These are phyloP conservation scores for Pseudogymnoascus sp. DNA, from an alignment of 2,329 filamentous ascomycete genomes.

Conservation along the genomic window DNA sequence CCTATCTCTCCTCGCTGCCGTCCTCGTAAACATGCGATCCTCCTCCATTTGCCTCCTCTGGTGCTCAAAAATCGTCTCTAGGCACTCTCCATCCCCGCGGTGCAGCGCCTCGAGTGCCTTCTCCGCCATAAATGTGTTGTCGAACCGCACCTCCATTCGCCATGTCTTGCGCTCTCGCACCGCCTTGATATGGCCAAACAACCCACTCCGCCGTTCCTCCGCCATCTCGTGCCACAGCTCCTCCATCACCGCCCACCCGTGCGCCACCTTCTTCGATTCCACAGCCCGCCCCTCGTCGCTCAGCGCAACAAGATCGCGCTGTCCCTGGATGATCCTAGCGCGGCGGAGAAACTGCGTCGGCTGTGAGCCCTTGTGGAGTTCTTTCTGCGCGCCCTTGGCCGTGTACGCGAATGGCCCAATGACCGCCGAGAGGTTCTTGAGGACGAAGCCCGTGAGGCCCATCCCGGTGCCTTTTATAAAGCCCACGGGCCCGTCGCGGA, in stretches of 20 bases:
- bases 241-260: constrained; percentile 36
- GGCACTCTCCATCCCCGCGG: constrained; percentile 34
- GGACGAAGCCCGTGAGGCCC: constrained; percentile 53
- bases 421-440: constrained; percentile 56
- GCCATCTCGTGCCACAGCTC: constrained; percentile 34
- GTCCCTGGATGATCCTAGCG: constrained; percentile 51
- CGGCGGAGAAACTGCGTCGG: constrained; percentile 46
- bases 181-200: constrained; percentile 25
- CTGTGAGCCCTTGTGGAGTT: constrained; percentile 43
- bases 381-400: constrained; percentile 55
- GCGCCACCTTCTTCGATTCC: constrained; percentile 27
- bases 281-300: constrained; percentile 25
- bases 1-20: constrained; percentile 3
- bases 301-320: constrained; percentile 35
- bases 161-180: constrained; percentile 33
- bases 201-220: constrained; percentile 21
- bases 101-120: constrained; percentile 34
- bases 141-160: constrained; percentile 34
- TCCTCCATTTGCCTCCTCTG: constrained; percentile 18
- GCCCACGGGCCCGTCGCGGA: constrained; percentile 45
- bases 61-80: constrained; percentile 26
- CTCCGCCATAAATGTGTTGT: constrained; percentile 40
- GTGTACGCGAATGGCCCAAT: constrained; percentile 53
- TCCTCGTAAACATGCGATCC: constrained; percentile 15
- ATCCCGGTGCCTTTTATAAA: constrained; percentile 46